Evolutionary conservation across 352 stramenopile genomes (phyloP).

Genomic region (Pythium plurisporium): DNA sequence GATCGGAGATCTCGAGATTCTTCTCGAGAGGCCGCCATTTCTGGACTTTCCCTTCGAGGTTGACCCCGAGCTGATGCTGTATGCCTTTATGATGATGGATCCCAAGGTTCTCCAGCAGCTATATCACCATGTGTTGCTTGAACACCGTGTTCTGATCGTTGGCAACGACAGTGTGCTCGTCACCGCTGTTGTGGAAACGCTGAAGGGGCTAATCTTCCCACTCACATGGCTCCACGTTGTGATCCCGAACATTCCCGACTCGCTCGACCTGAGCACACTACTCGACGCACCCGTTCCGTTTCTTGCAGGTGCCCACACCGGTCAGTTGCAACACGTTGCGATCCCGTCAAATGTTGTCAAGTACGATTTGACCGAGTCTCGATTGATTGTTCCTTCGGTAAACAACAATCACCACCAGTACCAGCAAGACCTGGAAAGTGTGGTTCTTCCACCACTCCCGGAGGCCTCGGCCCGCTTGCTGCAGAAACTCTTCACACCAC

Average conservation of each 20-base stretch:
- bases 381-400: conserved; percentile 16
- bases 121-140: conserved; percentile 42
- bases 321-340: conserved; percentile 28
- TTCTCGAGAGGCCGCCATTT: conserved; percentile 31
- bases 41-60: conserved; percentile 45
- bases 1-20: conserved; percentile 27
- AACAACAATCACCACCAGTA: conserved; percentile 10
- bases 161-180: conserved; percentile 38
- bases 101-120: conserved; percentile 31
- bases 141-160: conserved; percentile 45
- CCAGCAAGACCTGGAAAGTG: conserved; percentile 12
- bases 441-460: conserved; percentile 17
- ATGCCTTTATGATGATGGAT: conserved; percentile 42
- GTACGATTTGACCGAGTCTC: conserved; percentile 28
- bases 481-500: conserved; percentile 15
- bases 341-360: conserved; percentile 40
- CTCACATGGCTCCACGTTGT: conserved; percentile 53
- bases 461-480: conserved; percentile 20
- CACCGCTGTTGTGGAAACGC: conserved; percentile 39
- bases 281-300: conserved; percentile 53
- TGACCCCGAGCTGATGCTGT: conserved; percentile 43
- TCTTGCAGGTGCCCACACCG: conserved; percentile 35
- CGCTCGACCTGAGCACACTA: conserved; percentile 43
- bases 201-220: conserved; percentile 41
- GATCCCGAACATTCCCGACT: conserved; percentile 45